These are phyloP conservation scores for Pugionium cornutum DNA, from an alignment of 345 rosid genomes.

Conservation along the genomic window DNA sequence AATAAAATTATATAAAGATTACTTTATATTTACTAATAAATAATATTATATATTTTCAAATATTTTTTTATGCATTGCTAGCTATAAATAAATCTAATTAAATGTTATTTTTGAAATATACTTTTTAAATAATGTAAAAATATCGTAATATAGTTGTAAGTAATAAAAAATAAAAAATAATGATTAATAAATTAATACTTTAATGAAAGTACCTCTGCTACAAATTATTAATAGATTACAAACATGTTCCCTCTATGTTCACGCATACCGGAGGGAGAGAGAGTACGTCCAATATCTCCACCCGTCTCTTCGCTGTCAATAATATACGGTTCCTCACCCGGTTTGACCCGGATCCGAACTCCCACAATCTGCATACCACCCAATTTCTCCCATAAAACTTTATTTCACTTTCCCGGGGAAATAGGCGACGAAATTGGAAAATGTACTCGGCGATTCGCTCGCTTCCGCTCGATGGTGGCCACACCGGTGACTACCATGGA, in stretches of 20 bases:
- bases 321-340: constrained; percentile 28
- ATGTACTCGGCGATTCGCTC: constrained; percentile 84
- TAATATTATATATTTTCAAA: too few species aligned
- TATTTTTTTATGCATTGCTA: too few species aligned
- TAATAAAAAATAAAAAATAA: not conserved
- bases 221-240: not conserved
- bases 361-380: constrained; percentile 32
- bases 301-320: constrained; percentile 40
- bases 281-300: constrained; percentile 41
- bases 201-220: not conserved
- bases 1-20: too few species aligned
- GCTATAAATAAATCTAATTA: too few species aligned
- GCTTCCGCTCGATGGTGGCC: constrained; percentile 57
- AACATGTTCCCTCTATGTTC: constrained; percentile 27
- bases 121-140: too few species aligned
- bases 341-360: constrained; percentile 31
- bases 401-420: constrained; percentile 45
- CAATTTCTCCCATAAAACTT: constrained; percentile 1
- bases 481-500: constrained; percentile 46
- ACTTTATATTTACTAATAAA: too few species aligned
- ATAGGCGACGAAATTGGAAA: constrained; percentile 28
- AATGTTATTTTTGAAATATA: too few species aligned
- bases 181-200: not conserved
- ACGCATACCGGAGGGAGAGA: constrained; percentile 19
- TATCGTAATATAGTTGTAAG: too few species aligned